Evolutionary conservation across 2,329 filamentous ascomycete genomes (phyloP), one percentile per base, ranked within the genome.

Genomic region (Talaromyces sp.): DNA sequence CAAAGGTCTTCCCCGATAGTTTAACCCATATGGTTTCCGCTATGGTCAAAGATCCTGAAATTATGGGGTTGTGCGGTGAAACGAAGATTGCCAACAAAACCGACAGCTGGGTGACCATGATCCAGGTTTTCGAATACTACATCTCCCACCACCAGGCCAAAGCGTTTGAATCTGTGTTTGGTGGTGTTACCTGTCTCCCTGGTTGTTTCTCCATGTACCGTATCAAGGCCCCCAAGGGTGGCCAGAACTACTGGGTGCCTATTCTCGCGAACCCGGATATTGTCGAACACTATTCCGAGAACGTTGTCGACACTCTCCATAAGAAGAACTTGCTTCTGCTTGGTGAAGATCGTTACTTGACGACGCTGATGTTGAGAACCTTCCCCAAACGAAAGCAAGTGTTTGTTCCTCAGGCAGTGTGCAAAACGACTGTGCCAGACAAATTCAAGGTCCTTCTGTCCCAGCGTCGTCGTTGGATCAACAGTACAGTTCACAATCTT

Each of bases 171-270:
- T 97, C 93, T 0, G 90, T 97, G 66, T 99, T 99, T 77, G 95
- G 95, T 78, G 95, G 95, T 89, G 95, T 99, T 63, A 99, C 95
- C 65, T 99, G 95, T 83, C 82, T 99, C 68, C 95, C 95, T 17
- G 95, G 95, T 65, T 99, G 95, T 82, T 99, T 99, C 87, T 97
- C 92, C 83, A 99, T 99, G 96, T 99, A 99, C 81, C 90, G 95
- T 71, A 98, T 99, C 85, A 99, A 99, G 79, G 90, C 95, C 31
- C 96, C 95, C 63, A 99, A 99, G 80, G 95, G 95, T 66, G 93
- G 90, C 27, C 92, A 98, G 75, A 98, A 99, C 81, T 99, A 98
- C 80, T 99, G 95, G 95, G 95, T 99, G 26, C 95, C 95, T 8
- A 98, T 99, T 70, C 84, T 99, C 65, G 95, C 95, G 68, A 99